Evolutionary conservation across 2,329 filamentous ascomycete genomes (phyloP).

Genomic region (Botrytis aclada): DNA sequence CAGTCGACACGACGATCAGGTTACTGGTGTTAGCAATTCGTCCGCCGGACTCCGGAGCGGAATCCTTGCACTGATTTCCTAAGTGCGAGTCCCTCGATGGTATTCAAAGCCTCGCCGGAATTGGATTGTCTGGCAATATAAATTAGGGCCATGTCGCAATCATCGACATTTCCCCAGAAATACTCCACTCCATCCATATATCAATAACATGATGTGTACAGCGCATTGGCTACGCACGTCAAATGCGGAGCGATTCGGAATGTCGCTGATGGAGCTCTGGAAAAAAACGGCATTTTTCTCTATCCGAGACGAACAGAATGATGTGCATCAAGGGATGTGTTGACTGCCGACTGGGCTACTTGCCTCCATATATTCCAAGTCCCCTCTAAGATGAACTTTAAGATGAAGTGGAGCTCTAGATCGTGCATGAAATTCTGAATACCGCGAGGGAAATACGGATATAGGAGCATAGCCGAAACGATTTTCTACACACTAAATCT

Average conservation of each 20-base stretch:
- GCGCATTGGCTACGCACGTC: neutral
- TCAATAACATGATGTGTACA: neutral
- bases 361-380: neutral
- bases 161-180: neutral
- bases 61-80: neutral
- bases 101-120: neutral
- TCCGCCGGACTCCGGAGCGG: neutral
- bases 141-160: neutral
- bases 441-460: neutral
- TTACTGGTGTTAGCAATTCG: neutral
- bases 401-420: neutral
- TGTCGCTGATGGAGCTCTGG: neutral
- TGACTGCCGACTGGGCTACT: neutral
- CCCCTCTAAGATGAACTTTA: neutral
- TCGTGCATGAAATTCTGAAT: neutral
- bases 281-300: neutral
- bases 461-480: neutral
- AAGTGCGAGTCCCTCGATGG: neutral
- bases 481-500: neutral
- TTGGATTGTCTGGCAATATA: neutral
- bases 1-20: neutral
- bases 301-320: neutral
- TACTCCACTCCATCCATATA: neutral
- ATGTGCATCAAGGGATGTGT: neutral
- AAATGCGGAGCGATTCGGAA: neutral